Evolutionary conservation across 805 yeast genomes (phyloP).

Genomic region (Saccharomycopsis lassenensis): DNA sequence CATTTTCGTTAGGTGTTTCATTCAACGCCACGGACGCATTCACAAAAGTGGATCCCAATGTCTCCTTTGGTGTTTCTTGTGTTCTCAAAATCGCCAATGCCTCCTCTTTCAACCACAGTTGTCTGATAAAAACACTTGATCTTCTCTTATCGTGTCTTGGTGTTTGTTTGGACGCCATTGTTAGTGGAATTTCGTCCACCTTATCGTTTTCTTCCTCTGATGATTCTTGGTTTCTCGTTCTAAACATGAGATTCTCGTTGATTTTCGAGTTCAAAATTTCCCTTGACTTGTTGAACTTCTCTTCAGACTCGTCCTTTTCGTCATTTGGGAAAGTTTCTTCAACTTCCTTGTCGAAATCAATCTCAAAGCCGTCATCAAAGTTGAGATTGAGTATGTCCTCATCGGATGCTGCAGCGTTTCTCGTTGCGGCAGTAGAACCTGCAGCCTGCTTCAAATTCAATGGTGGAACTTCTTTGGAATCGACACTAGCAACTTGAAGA

Average conservation of each 20-base stretch:
- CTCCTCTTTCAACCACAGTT: slow-evolving; percentile 18
- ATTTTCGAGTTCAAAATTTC: too few relatives aligned
- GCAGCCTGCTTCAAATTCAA: too few relatives aligned
- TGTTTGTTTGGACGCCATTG: neutral
- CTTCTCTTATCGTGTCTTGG: slow-evolving; percentile 7
- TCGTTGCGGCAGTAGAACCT: neutral
- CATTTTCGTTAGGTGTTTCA: neutral
- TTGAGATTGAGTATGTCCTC: slow-evolving; percentile 3
- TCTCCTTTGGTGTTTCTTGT: neutral
- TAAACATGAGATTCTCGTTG: too few relatives aligned
- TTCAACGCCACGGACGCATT: neutral
- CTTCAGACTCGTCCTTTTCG: too few relatives aligned
- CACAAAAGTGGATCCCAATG: too few relatives aligned
- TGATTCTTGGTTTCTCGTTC: neutral
- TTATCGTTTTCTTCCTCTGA: neutral
- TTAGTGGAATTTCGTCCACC: neutral
- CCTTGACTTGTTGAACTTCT: too few relatives aligned
- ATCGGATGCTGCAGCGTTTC: neutral
- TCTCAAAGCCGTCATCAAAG: slow-evolving; percentile 5
- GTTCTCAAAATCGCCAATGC: slow-evolving; percentile 11
- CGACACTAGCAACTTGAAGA: neutral
- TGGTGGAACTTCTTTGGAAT: slow-evolving; percentile 1
- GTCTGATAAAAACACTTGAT: slow-evolving; percentile 16
- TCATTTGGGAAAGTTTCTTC: neutral
- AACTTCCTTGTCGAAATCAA: slow-evolving; percentile 16